Percentiles rank a stretch among this genome's conserved stretches.
Conservation (phyloP, 176 grass and related monocot species). For the Avena insularis region DNA sequence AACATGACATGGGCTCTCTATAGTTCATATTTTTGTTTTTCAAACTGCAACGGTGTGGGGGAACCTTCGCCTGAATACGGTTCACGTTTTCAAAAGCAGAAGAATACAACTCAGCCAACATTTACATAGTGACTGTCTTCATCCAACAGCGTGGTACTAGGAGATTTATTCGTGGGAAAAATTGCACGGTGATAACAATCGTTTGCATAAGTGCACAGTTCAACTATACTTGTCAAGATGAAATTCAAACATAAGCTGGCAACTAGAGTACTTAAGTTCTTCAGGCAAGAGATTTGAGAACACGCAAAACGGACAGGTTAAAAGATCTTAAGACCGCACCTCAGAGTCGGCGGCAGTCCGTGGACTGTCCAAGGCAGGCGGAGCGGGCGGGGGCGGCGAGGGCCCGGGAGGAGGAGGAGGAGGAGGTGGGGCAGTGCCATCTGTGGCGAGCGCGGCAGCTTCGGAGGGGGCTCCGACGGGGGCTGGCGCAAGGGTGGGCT, state of each 20-base stretch:
- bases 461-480: constrained; percentile 12
- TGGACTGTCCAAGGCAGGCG: constrained; percentile 1
- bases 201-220: no score
- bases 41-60: no score
- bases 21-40: no score
- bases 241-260: neutral
- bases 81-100: neutral
- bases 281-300: neutral
- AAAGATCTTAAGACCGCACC: constrained; percentile 41
- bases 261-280: neutral
- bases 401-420: constrained; percentile 3
- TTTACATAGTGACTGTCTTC: neutral
- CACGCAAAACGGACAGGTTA: neutral
- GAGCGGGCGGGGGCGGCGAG: constrained; percentile 22
- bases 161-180: neutral
- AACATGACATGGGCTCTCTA: neutral
- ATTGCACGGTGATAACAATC: no score
- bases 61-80: no score
- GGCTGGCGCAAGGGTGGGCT: neutral
- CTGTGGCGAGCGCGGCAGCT: neutral
- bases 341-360: constrained; percentile 32
- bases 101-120: neutral
- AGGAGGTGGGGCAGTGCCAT: neutral
- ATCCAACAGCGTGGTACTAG: neutral
- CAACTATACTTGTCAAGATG: no score